Base-by-base conservation (phyloP, 1,284 basidiomycete genomes). In the Trichosporon sp. region DNA sequence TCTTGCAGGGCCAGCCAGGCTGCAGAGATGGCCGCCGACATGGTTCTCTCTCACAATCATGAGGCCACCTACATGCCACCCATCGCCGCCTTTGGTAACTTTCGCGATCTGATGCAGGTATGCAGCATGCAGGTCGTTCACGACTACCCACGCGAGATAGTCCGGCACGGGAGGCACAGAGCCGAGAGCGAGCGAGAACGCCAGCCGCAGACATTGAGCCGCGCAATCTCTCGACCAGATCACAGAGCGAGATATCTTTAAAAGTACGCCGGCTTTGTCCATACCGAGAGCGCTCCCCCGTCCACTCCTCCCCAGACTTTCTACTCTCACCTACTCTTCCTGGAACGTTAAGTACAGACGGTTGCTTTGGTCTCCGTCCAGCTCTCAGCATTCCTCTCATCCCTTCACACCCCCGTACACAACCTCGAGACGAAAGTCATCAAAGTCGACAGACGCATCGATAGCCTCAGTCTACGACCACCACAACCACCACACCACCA, bases 11-110 rank as follows among this genome's bases (percentile, higher is more conserved):
- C 49, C 19, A 6, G 14, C 49, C 29, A 54, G 49, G 49, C 31
- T 29, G 49, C 49, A 29, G n/a, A 54, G 49, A 54, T 54, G 49
- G 49, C 49, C 49, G 49, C 25, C 49, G 40, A 44, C 40, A 44
- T 44, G 40, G 40, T 44, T 44, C 40, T 44, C 40, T 44, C 40
- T 44, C 5, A 44, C 40, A 44, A 44, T 44, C 40, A 44, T 44
- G 40, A 44, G 40, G 40, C 40, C 40, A 44, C 40, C n/a, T 29
- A 29, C 49, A 14, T 54, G 49, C 27, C 49, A 54, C 31, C n/a
- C 49, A 29, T 54, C 49, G 49, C 49, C 49, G 25, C 49, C 49
- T 54, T 54, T 54, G 49, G 49, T 29, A 54, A 54, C 49, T 54
- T 54, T 16, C 25, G 49, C 25, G 49, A 54, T 54, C 25, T 27